Evolutionary conservation across 225 moss, liverwort and hornwort genomes (phyloP), one percentile per base, ranked within the genome.

Genomic region (Antitrichia curtipendula): DNA sequence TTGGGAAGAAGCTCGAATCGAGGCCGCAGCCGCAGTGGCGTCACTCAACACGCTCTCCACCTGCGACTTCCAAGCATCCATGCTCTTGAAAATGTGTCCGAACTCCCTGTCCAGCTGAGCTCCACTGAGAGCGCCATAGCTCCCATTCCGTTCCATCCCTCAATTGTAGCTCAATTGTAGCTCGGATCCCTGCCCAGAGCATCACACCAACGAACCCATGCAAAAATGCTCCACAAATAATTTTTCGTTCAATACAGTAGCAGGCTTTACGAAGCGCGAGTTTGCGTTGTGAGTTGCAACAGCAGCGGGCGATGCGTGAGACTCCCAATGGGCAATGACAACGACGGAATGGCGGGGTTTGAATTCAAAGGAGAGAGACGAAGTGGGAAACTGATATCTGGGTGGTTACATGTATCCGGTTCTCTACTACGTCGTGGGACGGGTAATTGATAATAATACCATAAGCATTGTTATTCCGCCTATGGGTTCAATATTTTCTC

Each of bases 21-120:
- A 83, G 50, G 86, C 73, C 21, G 88, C 89, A 78, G 88, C 52
- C 21, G 87, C 81, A 78, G 71, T 53, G 36, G 89, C 83, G 77
- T 91, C 89, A 78, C 64, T 81, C 79, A 92, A 59, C 64, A 86
- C 41, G 58, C 82, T 80, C 58, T 88, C 89, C 36, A 91, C 89
- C 86, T 86, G 76, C 19, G 59, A 60, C 56, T 78, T 79, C 92
- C 91, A 94, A 59, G 83, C 85, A 18, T 88, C 86, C 86, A 94
- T 71, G 68, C 91, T 81, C 89, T 78, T 90, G 49, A 91, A 88
- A 34, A 94, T 90, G 59, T 86, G 78, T 13, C 60, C 88, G 29
- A 94, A 90, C 69, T 92, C 94, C 81, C 85, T 91, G 56, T 80
- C 76, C 76, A 90, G 85, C 56, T 85, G 78, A 60, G 62, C 75